Base-by-base conservation (phyloP, 1,284 basidiomycete species). In the Trichosporon asahii region DNA sequence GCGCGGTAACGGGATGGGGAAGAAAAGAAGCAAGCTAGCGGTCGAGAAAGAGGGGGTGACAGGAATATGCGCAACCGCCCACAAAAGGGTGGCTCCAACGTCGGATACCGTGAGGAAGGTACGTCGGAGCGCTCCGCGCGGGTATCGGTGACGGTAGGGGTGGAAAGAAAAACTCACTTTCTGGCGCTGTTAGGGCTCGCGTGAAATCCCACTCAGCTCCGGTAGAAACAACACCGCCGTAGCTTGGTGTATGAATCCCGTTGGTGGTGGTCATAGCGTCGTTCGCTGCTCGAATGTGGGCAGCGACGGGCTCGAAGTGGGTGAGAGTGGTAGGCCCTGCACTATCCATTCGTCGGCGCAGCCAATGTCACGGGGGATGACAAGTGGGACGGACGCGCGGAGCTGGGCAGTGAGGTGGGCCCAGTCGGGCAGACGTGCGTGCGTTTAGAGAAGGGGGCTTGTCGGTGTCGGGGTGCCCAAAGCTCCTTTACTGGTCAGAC, bases 141-240 rank as follows among this genome's bases (percentile, higher is more conserved):
- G 31, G 27, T 18, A 12, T 65, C 23, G 44, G 46, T 40, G 44
- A 15, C 4, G 12, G 40, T 21, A 21, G 65, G 46, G 37, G 25
- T 29, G 25, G 37, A 15, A 46, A 37, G 44, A 55, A 55, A 66
- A 53, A 57, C 66, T 23, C 78, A 81, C 64, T 76, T 73, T 40
- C 76, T 71, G n/a, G 40, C 40, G 18, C 78, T 77, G 29, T 78
- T 75, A 65, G 76, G 73, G 57, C 77, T 75, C 21, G 79, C 74
- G 80, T 76, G 68, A 76, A 82, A 46, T 83, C 82, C 81, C 81
- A 83, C 66, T 83, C 80, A 61, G 76, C 78, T 18, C 82, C 82
- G 6, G 82, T 82, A 66, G 77, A 83, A 75, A 89, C 87, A 77
- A 85, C 83, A 46, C 87, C 87, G 72, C 87, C 88, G 79, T 90